Evolutionary conservation across 345 rosid species (phyloP).

Genomic region (Brassica cretica): DNA sequence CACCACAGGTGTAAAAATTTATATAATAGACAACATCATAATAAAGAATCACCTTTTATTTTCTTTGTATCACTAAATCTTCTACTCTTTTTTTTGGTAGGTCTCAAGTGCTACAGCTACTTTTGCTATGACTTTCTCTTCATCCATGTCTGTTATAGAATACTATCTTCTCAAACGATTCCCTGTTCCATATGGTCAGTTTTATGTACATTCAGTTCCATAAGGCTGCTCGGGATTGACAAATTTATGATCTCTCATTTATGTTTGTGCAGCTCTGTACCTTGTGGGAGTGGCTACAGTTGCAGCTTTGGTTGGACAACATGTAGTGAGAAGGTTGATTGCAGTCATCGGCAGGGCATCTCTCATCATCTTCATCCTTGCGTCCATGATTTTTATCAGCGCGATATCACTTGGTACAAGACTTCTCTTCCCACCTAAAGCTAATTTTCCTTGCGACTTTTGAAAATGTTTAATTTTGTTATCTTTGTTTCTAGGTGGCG

Average conservation of each 20-base stretch:
- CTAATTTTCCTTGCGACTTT: not conserved
- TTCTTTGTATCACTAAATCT: not conserved
- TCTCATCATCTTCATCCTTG: conserved; percentile 65
- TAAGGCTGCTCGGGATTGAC: not conserved
- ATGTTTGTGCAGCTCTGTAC: conserved; percentile 49
- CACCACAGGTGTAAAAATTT: conserved; percentile 58
- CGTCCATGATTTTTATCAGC: conserved; percentile 57
- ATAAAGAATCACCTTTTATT: not conserved
- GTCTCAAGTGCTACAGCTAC: conserved; percentile 88
- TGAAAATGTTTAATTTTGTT: not conserved
- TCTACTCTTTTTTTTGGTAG: conserved; percentile 33
- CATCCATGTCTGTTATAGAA: conserved; percentile 86
- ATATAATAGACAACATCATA: not conserved
- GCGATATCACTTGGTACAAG: conserved; percentile 61
- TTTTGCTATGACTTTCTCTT: conserved; percentile 80
- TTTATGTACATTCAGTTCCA: not conserved
- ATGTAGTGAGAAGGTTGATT: conserved; percentile 55
- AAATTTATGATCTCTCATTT: not conserved
- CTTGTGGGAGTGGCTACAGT: conserved; percentile 54
- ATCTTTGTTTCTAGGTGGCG: conserved; percentile 46
- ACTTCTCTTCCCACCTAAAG: not conserved
- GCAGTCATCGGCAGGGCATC: conserved; percentile 60
- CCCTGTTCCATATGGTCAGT: conserved; percentile 75
- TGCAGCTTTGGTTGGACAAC: conserved; percentile 64
- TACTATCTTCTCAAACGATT: conserved; percentile 80